Evolutionary conservation across 257 asterid species (phyloP).

Genomic region (Primulina eburnea): DNA sequence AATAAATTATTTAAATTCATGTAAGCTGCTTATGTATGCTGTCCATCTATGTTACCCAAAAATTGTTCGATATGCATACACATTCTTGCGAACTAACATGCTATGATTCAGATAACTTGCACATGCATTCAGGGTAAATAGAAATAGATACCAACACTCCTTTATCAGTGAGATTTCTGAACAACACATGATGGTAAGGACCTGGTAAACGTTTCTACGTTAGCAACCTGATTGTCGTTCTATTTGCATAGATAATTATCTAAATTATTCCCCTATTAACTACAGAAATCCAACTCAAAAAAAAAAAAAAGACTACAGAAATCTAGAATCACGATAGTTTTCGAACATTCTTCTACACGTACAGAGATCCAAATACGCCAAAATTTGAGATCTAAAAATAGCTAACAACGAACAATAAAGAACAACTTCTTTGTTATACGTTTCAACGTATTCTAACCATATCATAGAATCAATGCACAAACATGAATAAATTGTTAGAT

Average conservation of each 20-base stretch:
- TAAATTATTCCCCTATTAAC: background rate
- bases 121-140: no score
- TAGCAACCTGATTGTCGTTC: background rate
- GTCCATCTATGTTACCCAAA: background rate
- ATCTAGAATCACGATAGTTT: background rate
- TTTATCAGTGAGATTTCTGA: no score
- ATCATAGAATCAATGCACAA: slow-evolving; percentile 3
- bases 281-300: background rate
- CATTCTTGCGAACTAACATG: no score
- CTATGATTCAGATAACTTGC: no score
- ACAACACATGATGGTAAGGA: background rate
- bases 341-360: background rate
- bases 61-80: background rate
- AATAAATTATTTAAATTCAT: no score
- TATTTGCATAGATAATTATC: background rate
- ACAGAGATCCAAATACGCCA: background rate
- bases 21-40: no score
- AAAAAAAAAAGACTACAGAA: no score
- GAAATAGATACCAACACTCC: no score
- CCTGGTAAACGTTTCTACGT: background rate
- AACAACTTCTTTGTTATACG: slow-evolving; percentile 10
- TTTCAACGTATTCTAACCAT: slow-evolving; percentile 12
- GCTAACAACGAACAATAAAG: background rate
- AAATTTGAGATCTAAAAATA: background rate
- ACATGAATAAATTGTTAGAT: background rate